These are phyloP conservation scores for Cryptococcus sp. DNA, from an alignment of 1,284 basidiomycete species.

Conservation along the genomic window DNA sequence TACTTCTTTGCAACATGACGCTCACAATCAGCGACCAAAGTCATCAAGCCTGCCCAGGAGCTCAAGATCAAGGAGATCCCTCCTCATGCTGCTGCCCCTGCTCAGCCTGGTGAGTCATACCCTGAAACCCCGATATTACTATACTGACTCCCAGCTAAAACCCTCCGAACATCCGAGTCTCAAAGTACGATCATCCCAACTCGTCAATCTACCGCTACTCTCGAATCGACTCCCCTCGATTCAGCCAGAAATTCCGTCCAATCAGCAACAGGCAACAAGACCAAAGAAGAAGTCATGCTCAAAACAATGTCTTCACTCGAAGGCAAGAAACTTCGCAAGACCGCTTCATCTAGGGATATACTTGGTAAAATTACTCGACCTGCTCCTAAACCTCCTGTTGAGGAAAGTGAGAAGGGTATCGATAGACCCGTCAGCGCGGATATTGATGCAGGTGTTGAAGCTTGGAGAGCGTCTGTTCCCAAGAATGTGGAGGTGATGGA, in stretches of 20 bases:
- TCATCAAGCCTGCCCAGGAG: conserved; percentile 29
- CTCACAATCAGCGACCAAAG: conserved; percentile 28
- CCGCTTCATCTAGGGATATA: conserved; percentile 12
- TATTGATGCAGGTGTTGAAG: too few relatives aligned
- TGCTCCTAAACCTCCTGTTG: conserved; percentile 29
- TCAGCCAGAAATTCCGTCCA: neutral
- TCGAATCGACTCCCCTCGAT: neutral
- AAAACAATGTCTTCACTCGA: conserved; percentile 38
- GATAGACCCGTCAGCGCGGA: conserved; percentile 4
- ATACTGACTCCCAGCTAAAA: conserved; percentile 1
- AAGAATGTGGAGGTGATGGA: too few relatives aligned
- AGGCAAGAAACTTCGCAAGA: conserved; percentile 11
- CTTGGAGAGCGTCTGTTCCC: too few relatives aligned
- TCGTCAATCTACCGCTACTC: neutral
- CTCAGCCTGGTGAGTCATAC: conserved; percentile 1
- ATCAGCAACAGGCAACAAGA: neutral
- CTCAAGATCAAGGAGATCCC: neutral
- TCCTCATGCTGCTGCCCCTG: neutral
- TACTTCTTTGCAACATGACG: neutral
- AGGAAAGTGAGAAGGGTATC: conserved; percentile 16
- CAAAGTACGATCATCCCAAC: too few relatives aligned
- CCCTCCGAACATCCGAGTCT: neutral
- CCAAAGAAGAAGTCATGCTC: conserved; percentile 28
- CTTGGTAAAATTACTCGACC: conserved; percentile 21
- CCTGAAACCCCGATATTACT: conserved; percentile 2